phyloP scores from a whole-genome alignment of 1,139 yeast genomes.

The Saccharomyces hybrid region DNA sequence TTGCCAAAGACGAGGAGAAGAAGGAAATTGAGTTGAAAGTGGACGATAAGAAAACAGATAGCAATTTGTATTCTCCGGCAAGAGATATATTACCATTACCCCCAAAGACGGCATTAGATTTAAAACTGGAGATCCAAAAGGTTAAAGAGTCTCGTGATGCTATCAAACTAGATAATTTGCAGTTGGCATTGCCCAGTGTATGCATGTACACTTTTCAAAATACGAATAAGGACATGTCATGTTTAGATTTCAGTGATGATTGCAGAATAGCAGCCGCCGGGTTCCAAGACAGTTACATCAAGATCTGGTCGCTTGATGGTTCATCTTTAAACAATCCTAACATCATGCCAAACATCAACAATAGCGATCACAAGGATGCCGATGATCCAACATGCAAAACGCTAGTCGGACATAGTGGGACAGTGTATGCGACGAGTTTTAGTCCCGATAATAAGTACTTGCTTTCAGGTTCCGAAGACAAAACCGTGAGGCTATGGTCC shows the following conservation, averaged over 20 bases:
- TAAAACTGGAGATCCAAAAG: constrained; percentile 66
- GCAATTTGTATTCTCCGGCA: constrained; percentile 44
- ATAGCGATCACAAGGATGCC: constrained; percentile 16
- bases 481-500: constrained; percentile 90
- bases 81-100: constrained; percentile 80
- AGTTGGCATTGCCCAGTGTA: constrained; percentile 84
- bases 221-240: constrained; percentile 79
- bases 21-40: constrained; percentile 7
- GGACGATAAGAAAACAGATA: constrained; percentile 34
- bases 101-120: constrained; percentile 67
- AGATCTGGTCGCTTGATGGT: constrained; percentile 90
- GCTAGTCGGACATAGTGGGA: constrained; percentile 87
- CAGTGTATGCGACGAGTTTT: constrained; percentile 84
- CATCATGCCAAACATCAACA: constrained; percentile 5
- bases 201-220: constrained; percentile 98
- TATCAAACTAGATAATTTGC: constrained; percentile 56
- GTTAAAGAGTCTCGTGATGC: constrained; percentile 79
- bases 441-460: constrained; percentile 84
- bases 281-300: constrained; percentile 83
- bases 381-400: constrained; percentile 38
- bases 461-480: constrained; percentile 82
- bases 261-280: constrained; percentile 88
- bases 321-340: constrained; percentile 45
- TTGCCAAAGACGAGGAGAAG: constrained; percentile 29
- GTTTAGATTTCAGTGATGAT: constrained; percentile 79